Percentiles rank a stretch among this genome's conserved stretches.
Conservation (phyloP, 1,284 basidiomycete genomes). For the Marasmius tenuissimus region DNA sequence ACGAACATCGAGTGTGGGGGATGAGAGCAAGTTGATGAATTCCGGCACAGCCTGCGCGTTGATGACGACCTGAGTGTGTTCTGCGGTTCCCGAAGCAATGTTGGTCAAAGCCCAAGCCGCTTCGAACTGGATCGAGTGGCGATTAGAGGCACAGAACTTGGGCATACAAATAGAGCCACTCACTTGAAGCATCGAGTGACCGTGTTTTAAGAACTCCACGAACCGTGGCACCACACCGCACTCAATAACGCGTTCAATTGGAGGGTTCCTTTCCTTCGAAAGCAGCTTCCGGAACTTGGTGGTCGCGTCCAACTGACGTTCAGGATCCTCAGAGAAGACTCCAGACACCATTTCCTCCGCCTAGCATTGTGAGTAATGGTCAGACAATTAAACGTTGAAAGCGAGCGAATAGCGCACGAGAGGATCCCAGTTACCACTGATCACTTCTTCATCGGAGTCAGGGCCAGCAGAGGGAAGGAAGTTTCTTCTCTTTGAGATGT, state of each 20-base stretch:
- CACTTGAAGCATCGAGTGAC: slow-evolving; percentile 95
- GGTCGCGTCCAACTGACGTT: slow-evolving; percentile 93
- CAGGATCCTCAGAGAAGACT: slow-evolving; percentile 90
- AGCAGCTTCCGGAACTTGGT: slow-evolving; percentile 97
- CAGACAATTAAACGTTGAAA: slow-evolving; percentile 13
- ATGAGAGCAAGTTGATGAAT: slow-evolving; percentile 92
- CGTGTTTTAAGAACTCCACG: slow-evolving; percentile 88
- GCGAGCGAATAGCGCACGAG: slow-evolving; percentile 50
- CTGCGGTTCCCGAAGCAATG: slow-evolving; percentile 98
- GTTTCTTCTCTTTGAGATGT: slow-evolving; percentile 94
- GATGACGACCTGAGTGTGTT: slow-evolving; percentile 98
- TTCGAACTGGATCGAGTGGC: slow-evolving; percentile 74
- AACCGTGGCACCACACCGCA: slow-evolving; percentile 98
- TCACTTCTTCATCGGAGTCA: slow-evolving; percentile 87
- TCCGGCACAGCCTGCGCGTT: slow-evolving; percentile 93
- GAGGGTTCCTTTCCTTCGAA: slow-evolving; percentile 99
- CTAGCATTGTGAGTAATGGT: slow-evolving; percentile 48
- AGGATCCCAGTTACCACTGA: slow-evolving; percentile 71
- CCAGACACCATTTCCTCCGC: slow-evolving; percentile 91
- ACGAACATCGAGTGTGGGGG: slow-evolving; percentile 86
- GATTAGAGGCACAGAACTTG: slow-evolving; percentile 4
- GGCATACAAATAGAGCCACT: slow-evolving; percentile 22
- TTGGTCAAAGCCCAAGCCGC: slow-evolving; percentile 99
- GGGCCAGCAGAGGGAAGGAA: slow-evolving; percentile 71
- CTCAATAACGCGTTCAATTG: slow-evolving; percentile 99